Conservation (phyloP, 345 rosid species). For the Noccaea caerulescens region DNA sequence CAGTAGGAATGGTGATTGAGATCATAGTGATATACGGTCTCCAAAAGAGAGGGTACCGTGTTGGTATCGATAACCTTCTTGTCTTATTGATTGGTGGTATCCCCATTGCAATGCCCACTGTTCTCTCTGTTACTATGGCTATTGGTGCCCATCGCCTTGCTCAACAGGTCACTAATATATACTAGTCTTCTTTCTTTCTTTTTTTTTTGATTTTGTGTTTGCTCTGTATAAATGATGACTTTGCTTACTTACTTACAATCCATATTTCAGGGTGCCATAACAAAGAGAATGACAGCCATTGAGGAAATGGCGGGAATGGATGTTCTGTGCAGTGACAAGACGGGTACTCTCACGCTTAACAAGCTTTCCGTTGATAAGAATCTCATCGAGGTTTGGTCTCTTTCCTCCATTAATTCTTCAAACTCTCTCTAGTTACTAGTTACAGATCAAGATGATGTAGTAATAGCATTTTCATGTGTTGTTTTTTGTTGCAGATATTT, state of each 20-base stretch:
- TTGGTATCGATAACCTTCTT: conserved; percentile 61
- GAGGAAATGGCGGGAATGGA: conserved; percentile 99
- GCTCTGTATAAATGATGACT: neutral
- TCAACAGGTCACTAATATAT: conserved; percentile 56
- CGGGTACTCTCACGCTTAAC: conserved; percentile 90
- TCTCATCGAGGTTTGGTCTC: conserved; percentile 66
- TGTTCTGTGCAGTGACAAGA: conserved; percentile 84
- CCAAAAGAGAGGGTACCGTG: conserved; percentile 61
- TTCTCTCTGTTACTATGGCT: conserved; percentile 88
- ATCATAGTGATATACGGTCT: conserved; percentile 58
- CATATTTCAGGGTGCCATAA: conserved; percentile 71
- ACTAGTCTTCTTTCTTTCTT: neutral
- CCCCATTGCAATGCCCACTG: conserved; percentile 79
- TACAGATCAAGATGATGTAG: neutral
- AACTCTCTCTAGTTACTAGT: neutral
- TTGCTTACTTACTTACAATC: neutral
- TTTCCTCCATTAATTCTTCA: conserved; percentile 4
- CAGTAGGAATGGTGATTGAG: conserved; percentile 77
- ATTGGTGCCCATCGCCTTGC: conserved; percentile 87
- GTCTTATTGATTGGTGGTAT: conserved; percentile 69
- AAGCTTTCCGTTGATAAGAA: conserved; percentile 83
- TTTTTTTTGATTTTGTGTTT: neutral
- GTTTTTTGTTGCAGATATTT: conserved; percentile 56
- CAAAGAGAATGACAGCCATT: conserved; percentile 95
- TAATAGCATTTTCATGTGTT: neutral